These are phyloP conservation scores for Rosa lucieae DNA, from an alignment of 306 rosid species.

Conservation along the genomic window DNA sequence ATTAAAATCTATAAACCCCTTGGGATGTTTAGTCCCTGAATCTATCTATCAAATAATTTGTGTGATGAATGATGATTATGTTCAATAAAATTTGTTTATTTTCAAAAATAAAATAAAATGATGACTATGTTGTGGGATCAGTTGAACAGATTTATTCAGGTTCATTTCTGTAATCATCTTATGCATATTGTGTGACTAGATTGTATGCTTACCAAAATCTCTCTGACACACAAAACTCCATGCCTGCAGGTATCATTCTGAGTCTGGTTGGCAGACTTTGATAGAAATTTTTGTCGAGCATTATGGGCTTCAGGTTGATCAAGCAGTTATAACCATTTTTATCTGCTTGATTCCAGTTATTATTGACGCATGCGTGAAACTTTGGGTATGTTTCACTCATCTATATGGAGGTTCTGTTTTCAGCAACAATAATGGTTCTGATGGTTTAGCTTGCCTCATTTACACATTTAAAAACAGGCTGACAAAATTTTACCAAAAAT, in stretches of 20 bases:
- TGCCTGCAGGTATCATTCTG: constrained; percentile 93
- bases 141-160: neutral
- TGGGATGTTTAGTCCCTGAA: neutral
- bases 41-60: neutral
- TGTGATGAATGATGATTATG: neutral
- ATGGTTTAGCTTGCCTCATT: too few species aligned
- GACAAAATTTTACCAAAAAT: neutral
- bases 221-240: neutral
- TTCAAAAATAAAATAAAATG: too few species aligned
- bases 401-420: constrained; percentile 6
- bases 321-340: constrained; percentile 68
- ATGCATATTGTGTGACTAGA: neutral
- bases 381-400: constrained; percentile 65
- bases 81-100: neutral
- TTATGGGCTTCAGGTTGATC: constrained; percentile 84
- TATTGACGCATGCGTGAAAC: constrained; percentile 86
- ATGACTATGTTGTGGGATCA: neutral
- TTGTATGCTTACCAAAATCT: neutral
- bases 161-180: neutral
- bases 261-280: constrained; percentile 95
- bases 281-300: constrained; percentile 79
- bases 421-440: neutral
- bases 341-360: constrained; percentile 78
- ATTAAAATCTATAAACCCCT: neutral
- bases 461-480: neutral